Conservation (phyloP, 108 stramenopile genomes). For the Schizochytrium sp. region DNA sequence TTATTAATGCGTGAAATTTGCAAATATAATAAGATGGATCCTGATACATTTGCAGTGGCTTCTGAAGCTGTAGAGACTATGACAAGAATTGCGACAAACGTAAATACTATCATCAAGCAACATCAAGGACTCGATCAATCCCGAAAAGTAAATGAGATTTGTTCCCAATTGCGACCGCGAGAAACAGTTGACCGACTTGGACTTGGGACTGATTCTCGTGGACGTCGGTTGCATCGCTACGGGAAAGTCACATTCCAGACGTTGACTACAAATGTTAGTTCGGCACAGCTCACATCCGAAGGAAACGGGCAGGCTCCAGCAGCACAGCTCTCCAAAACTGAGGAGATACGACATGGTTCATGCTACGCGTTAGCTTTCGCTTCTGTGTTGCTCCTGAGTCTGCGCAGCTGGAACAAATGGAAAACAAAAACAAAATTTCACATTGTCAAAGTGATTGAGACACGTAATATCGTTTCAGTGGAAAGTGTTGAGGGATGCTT, state of each 20-base stretch:
- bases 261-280: constrained; percentile 20
- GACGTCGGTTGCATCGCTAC: constrained; percentile 9
- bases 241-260: constrained; percentile 60
- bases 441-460: constrained; percentile 32
- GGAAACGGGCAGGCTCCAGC: constrained; percentile 1
- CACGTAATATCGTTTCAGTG: neutral
- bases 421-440: constrained; percentile 51
- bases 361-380: constrained; percentile 54
- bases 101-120: constrained; percentile 46
- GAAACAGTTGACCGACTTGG: constrained; percentile 38
- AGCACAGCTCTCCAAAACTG: constrained; percentile 44
- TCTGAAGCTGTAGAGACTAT: neutral
- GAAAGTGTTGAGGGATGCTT: constrained; percentile 52
- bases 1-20: constrained; percentile 43
- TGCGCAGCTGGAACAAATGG: constrained; percentile 20
- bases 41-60: neutral
- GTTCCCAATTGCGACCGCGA: neutral
- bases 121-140: neutral
- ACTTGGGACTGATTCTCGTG: neutral
- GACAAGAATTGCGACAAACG: constrained; percentile 19
- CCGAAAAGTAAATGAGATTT: neutral
- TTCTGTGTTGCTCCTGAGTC: constrained; percentile 19
- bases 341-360: constrained; percentile 7
- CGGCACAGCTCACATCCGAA: neutral
- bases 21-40: neutral